Conservation (phyloP, 257 asterid genomes). For the Rhazya stricta region DNA sequence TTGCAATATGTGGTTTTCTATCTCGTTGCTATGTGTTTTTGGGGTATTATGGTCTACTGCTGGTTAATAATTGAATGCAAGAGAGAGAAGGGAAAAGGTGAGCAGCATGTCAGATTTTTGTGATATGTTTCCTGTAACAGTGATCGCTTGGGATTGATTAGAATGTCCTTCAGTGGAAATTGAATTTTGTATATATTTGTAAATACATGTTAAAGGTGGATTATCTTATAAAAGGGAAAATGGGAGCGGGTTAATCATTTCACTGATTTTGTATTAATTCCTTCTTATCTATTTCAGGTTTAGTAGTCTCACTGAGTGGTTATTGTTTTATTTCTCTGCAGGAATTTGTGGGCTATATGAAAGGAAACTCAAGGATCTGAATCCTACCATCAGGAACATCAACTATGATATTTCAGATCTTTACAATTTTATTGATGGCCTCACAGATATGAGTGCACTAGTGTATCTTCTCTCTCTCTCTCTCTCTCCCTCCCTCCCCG, state of each 20-base stretch:
- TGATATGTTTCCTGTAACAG: no score
- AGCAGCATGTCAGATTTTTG: not conserved
- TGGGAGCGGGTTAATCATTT: not conserved
- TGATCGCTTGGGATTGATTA: not conserved
- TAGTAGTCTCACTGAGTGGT: not conserved
- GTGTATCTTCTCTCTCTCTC: conserved; percentile 53
- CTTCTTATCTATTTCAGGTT: not conserved
- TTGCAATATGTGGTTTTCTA: not conserved
- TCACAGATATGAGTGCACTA: conserved; percentile 83
- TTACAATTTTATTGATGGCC: conserved; percentile 84
- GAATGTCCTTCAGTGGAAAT: no score
- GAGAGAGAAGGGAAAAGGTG: not conserved
- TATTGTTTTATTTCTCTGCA: conserved; percentile 26
- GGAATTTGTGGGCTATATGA: conserved; percentile 90
- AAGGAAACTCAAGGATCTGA: conserved; percentile 71
- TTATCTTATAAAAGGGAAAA: no score
- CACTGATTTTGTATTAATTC: not conserved
- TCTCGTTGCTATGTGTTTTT: not conserved
- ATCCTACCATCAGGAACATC: conserved; percentile 75
- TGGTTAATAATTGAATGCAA: not conserved
- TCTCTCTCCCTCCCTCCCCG: conserved; percentile 8
- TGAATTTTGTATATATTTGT: not conserved
- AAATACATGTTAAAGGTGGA: not conserved
- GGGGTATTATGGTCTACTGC: not conserved
- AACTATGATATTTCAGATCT: conserved; percentile 84